These are phyloP conservation scores for Boeremia lycopersici DNA, from an alignment of 2,329 filamentous ascomycete genomes.

Conservation along the genomic window DNA sequence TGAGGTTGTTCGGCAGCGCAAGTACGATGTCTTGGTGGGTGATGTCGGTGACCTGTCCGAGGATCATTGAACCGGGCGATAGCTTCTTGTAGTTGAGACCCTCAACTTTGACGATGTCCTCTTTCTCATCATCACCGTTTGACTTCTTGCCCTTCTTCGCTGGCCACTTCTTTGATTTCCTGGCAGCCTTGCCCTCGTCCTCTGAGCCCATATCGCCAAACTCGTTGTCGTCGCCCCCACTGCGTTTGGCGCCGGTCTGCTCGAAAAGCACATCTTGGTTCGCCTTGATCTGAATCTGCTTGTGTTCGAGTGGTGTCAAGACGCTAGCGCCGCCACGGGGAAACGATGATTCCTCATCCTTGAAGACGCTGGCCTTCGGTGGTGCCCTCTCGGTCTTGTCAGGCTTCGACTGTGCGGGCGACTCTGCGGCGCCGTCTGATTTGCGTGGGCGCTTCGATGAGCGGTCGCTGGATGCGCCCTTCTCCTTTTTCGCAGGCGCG, in stretches of 20 bases:
- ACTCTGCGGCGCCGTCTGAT: conserved; percentile 37
- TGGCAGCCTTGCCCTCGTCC: conserved; percentile 49
- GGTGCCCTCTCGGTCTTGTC: conserved; percentile 30
- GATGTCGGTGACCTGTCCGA: conserved; percentile 85
- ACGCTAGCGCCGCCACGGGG: conserved; percentile 90
- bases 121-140: conserved; percentile 52
- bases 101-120: conserved; percentile 71
- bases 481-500: conserved; percentile 40
- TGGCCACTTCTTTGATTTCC: conserved; percentile 60
- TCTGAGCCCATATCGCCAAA: conserved; percentile 51
- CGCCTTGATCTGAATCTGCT: conserved; percentile 93
- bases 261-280: conserved; percentile 92
- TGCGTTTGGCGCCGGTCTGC: conserved; percentile 67
- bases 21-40: conserved; percentile 79
- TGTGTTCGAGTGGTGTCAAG: conserved; percentile 90
- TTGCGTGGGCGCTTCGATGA: conserved; percentile 47
- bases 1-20: conserved; percentile 89
- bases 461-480: conserved; percentile 34
- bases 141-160: conserved; percentile 51
- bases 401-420: conserved; percentile 38
- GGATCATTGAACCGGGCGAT: conserved; percentile 81
- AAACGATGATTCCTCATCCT: conserved; percentile 86
- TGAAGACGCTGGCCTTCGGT: conserved; percentile 54
- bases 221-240: conserved; percentile 51
- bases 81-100: conserved; percentile 91